Conservation (phyloP, 73 alveolate genomes). For the Stentor coeruleus region DNA sequence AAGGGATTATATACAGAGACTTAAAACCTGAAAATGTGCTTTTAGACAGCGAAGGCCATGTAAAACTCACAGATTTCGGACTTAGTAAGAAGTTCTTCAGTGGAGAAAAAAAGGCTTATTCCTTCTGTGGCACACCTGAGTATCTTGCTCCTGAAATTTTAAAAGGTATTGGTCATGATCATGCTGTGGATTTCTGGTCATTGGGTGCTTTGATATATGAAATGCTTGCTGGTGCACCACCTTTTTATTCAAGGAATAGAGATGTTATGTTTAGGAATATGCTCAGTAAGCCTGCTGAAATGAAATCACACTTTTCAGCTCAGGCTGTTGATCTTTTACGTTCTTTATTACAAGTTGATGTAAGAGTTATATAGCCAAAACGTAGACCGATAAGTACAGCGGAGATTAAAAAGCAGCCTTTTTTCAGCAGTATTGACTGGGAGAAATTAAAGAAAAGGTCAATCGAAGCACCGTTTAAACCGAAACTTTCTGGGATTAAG, state of each 20-base stretch:
- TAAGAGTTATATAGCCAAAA: conserved; percentile 40
- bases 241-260: conserved; percentile 52
- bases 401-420: conserved; percentile 71
- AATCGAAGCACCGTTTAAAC: conserved; percentile 70
- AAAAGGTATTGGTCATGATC: conserved; percentile 51
- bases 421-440: conserved; percentile 81
- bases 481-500: conserved; percentile 39
- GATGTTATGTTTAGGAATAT: conserved; percentile 41
- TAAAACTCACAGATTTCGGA: conserved; percentile 95
- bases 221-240: conserved; percentile 72
- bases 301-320: conserved; percentile 44
- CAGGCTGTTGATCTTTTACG: conserved; percentile 34
- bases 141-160: conserved; percentile 82
- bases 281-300: conserved; percentile 29
- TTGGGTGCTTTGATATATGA: conserved; percentile 68
- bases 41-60: conserved; percentile 89
- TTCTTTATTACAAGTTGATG: conserved; percentile 33
- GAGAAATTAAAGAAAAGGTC: conserved; percentile 39
- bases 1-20: conserved; percentile 88
- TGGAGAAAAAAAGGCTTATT: conserved; percentile 49
- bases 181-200: conserved; percentile 70
- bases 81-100: conserved; percentile 61
- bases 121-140: conserved; percentile 84
- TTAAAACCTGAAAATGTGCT: conserved; percentile 96
- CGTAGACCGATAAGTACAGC: conserved; percentile 40